phyloP scores from a whole-genome alignment of 306 rosid species.

The Cucurbita maxima region DNA sequence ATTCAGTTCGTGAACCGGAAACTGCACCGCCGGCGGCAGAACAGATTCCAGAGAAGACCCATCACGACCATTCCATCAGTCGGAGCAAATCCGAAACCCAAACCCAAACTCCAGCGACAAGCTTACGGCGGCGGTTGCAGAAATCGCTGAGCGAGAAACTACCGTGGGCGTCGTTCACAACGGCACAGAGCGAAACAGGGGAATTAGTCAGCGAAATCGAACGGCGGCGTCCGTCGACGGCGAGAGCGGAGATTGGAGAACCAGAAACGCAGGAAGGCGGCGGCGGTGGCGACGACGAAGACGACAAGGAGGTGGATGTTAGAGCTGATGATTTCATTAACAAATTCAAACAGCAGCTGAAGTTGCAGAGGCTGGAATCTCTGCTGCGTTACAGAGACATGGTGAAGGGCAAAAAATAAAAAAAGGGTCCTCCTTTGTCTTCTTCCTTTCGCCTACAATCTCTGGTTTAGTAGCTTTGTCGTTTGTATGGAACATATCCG shows the following conservation, averaged over 20 bases:
- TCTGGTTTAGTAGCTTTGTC: not conserved
- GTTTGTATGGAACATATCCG: not conserved
- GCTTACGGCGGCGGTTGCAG: not conserved
- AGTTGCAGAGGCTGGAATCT: conserved; percentile 61
- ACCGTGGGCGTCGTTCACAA: not conserved
- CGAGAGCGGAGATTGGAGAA: conserved; percentile 2
- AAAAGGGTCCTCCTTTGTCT: not conserved
- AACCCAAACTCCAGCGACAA: not conserved
- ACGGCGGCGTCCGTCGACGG: conserved; percentile 24
- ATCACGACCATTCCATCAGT: conserved; percentile 4
- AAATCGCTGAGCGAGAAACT: conserved; percentile 23
- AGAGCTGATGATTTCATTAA: conserved; percentile 77
- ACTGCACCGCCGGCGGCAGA: not conserved
- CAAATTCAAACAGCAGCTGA: conserved; percentile 59
- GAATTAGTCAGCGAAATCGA: not conserved
- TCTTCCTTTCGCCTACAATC: not conserved
- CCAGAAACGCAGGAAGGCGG: conserved; percentile 10
- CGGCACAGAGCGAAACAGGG: not conserved
- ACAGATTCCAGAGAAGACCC: not conserved
- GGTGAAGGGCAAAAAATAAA: conserved; percentile 4
- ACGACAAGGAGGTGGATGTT: conserved; percentile 37
- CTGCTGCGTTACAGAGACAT: conserved; percentile 30
- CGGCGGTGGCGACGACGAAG: conserved; percentile 4
- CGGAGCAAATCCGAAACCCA: conserved; percentile 23
- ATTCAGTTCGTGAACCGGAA: conserved; percentile 7